Evolutionary conservation across 2,329 filamentous ascomycete genomes (phyloP), one percentile per base, ranked within the genome.

Genomic region (Xylaria sp.): DNA sequence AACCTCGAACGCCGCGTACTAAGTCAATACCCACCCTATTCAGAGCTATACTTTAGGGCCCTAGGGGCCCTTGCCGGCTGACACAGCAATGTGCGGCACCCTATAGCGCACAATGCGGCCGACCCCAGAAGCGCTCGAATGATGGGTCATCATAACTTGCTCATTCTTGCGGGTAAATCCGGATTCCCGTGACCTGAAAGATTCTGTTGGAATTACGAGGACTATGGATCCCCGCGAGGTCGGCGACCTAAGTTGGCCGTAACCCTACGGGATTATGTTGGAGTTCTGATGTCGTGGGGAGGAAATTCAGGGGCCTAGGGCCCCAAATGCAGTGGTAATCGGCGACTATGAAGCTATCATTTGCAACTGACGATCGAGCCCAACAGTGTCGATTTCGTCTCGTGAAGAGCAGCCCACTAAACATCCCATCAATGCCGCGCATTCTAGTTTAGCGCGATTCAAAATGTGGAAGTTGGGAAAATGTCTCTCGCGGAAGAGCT

Each of bases 71-170:
- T 38, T n/a, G 53, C 33, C n/a, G n/a, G 53, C 53, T 36, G 28
- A 36, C 31, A n/a, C 31, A 56, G 53, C 53, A 4, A 20, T 20
- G n/a, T 5, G 48, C 59, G 44, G 17, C 38, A 48, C 10, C 17
- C 49, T 9, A 46, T 15, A 56, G 36, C 49, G 10, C 17, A 46
- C 17, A 23, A 46, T n/a, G 59, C 31, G n/a, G n/a, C 44, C 40
- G 6, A 48, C 11, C n/a, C 40, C 5, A 17, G 49, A 28, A 63
- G 53, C 31, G 40, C n/a, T 63, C 61, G 51, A 33, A 40, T 26
- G 61, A 63, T 58, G 40, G 56, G 61, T 63, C 61, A 63, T 63
- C 61, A 48, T 38, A 63, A 63, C 31, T 10, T 63, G 51, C 53
- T 63, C 61, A 26, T 63, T 54, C 38, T 57, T 49, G 40, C 28